Evolutionary conservation across 176 grass and related monocot species (phyloP).

Genomic region (Stipa capillata): DNA sequence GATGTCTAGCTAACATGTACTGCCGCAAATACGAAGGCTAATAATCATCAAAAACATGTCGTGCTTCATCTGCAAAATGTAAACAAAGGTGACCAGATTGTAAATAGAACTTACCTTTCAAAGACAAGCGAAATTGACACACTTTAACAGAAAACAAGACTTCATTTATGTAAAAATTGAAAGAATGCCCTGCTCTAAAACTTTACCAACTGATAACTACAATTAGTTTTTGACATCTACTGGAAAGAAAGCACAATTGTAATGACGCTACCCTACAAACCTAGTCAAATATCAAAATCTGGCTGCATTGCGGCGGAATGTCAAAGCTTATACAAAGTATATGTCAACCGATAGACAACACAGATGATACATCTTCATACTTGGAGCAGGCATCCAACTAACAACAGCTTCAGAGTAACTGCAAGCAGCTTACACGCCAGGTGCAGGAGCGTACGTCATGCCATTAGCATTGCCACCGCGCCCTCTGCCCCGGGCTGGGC

Average conservation of each 20-base stretch:
- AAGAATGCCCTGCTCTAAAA: slow-evolving; percentile 94
- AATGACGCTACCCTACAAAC: slow-evolving; percentile 46
- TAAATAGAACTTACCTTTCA: slow-evolving; percentile 8
- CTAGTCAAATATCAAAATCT: slow-evolving; percentile 57
- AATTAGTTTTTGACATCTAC: slow-evolving; percentile 65
- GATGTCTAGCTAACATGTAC: not conserved
- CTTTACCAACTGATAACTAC: slow-evolving; percentile 68
- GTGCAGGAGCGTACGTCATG: not conserved
- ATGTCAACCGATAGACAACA: slow-evolving; percentile 55
- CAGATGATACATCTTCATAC: slow-evolving; percentile 57
- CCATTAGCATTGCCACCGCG: slow-evolving; percentile 26
- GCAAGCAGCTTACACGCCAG: slow-evolving; percentile 23
- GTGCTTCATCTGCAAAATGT: too few species aligned
- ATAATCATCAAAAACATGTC: too few species aligned
- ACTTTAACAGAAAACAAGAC: not conserved
- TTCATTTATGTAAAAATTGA: slow-evolving; percentile 62
- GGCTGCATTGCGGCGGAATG: slow-evolving; percentile 41
- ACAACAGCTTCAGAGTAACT: not conserved
- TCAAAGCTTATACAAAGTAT: slow-evolving; percentile 72
- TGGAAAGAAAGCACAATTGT: slow-evolving; percentile 27
- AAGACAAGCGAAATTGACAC: not conserved
- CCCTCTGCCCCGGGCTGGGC: slow-evolving; percentile 42
- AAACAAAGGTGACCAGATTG: not conserved
- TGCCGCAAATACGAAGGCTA: too few species aligned
- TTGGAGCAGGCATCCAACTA: slow-evolving; percentile 83